Evolutionary conservation across 345 rosid species (phyloP), one percentile per base, ranked within the genome.

Genomic region (Populus tremula): DNA sequence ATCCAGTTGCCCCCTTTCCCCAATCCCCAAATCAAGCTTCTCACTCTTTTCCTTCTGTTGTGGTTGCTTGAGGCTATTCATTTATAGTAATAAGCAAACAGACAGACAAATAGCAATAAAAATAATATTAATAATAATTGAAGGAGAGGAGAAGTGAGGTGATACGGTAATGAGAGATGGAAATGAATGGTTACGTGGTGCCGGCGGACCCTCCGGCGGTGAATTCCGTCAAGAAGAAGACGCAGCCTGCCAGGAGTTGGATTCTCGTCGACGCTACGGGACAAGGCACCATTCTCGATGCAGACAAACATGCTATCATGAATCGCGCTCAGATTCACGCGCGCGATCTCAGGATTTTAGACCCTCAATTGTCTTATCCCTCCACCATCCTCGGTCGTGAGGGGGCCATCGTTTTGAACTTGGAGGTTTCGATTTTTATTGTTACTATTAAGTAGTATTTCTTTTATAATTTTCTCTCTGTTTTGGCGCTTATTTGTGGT

Each of bases 351-450:
- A 89, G 98, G 68, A 92, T 94, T 81, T 91, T 96, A 69, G 99
- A 96, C 79, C 99, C 99, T 1, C 85, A 92, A 78, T 81, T 94
- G 18, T 96, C 98, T 18, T 94, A 94, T 59, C 99, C 99, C 65
- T 94, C 99, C 27, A 86, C 99, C 66, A 94, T 96, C 80, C 97
- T 96, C n/a, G 99, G 97, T 50, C 89, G 99, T n/a, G 99, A 96
- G 79, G 74, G 90, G 45, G 99, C 99, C 82, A 91, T 96, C 75
- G 99, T 96, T 12, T 85, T 96, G 70, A 96, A 96, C 82, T 85
- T 96, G 78, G 99, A 96, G 98, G 99, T 92, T 79, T 1, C 0
- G 53, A 0, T 12, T n/a, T 4, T 27, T 6, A 1, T 17, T 11
- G 67, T 23, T 31, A 33, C 11, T 31, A 70, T 62, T 20, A 41